Conservation (phyloP, 2,329 filamentous ascomycete species). For the Hirsutella rhossiliensis region DNA sequence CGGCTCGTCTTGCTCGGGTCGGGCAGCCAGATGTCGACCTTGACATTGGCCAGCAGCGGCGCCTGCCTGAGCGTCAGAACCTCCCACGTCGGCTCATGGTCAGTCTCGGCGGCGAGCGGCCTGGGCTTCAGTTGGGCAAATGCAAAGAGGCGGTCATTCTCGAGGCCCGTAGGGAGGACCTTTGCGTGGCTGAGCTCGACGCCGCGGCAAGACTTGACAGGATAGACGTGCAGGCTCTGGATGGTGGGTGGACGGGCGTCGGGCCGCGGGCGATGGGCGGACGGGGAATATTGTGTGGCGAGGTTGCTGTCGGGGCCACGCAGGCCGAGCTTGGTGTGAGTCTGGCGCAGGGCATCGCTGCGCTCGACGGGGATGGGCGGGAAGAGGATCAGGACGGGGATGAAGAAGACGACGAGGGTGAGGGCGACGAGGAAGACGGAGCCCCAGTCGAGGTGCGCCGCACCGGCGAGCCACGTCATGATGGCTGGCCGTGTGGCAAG, state of each 20-base stretch:
- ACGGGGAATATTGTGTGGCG: constrained; percentile 11
- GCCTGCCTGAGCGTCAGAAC: constrained; percentile 60
- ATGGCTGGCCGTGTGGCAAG: background rate
- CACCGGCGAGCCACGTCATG: background rate
- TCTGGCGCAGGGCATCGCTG: constrained; percentile 42
- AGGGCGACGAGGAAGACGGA: constrained; percentile 27
- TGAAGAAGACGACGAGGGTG: constrained; percentile 36
- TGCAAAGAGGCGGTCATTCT: constrained; percentile 72
- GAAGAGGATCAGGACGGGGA: constrained; percentile 42
- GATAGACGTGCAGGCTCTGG: constrained; percentile 66
- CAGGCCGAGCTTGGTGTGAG: constrained; percentile 37
- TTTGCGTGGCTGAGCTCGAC: constrained; percentile 58
- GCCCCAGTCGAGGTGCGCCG: constrained; percentile 15
- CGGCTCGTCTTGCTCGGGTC: constrained; percentile 44
- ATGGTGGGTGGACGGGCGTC: constrained; percentile 14
- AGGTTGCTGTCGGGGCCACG: constrained; percentile 24
- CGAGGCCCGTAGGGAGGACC: constrained; percentile 56
- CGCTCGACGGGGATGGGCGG: constrained; percentile 40
- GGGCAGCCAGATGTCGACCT: constrained; percentile 56
- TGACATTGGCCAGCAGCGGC: constrained; percentile 59
- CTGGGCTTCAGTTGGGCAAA: constrained; percentile 49
- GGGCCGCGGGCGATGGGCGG: constrained; percentile 9
- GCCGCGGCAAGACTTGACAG: constrained; percentile 69
- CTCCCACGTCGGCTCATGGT: constrained; percentile 38
- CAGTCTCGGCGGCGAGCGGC: background rate